Conservation (phyloP, 2,329 filamentous ascomycete species). For the Myriosclerotinia duriaeana region DNA sequence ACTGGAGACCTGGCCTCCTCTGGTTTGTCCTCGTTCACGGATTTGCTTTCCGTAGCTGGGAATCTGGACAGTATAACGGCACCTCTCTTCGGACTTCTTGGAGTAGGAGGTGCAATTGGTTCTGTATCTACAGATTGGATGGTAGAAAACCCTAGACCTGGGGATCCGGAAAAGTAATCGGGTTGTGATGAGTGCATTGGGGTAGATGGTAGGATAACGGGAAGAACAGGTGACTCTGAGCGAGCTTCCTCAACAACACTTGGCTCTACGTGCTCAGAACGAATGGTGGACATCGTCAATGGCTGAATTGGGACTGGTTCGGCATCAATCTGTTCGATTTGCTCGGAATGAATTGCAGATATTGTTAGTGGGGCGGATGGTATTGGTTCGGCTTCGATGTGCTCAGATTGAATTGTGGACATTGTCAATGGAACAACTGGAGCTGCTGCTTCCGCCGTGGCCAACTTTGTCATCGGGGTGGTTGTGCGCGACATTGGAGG, state of each 20-base stretch:
- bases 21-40: not conserved
- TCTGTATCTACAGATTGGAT: constrained; percentile 38
- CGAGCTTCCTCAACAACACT: not conserved
- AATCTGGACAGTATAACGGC: constrained; percentile 55
- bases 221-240: constrained; percentile 23
- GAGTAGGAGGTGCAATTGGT: constrained; percentile 40
- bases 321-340: constrained; percentile 39
- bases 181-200: constrained; percentile 6
- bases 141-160: constrained; percentile 36
- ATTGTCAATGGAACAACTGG: constrained; percentile 36
- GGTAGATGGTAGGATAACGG: constrained; percentile 5
- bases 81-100: constrained; percentile 54
- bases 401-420: constrained; percentile 41
- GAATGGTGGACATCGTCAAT: constrained; percentile 41
- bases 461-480: constrained; percentile 33
- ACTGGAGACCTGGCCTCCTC: not conserved
- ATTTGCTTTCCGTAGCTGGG: not conserved
- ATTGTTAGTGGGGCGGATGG: constrained; percentile 38
- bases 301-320: constrained; percentile 32
- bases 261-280: constrained; percentile 42
- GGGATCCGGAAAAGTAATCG: constrained; percentile 36
- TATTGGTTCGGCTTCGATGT: constrained; percentile 41
- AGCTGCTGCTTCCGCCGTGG: not conserved
- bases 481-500: constrained; percentile 48
- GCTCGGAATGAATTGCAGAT: constrained; percentile 45